These are phyloP conservation scores for Colletotrichum acutatum DNA, from an alignment of 2,329 filamentous ascomycete species.

Conservation along the genomic window DNA sequence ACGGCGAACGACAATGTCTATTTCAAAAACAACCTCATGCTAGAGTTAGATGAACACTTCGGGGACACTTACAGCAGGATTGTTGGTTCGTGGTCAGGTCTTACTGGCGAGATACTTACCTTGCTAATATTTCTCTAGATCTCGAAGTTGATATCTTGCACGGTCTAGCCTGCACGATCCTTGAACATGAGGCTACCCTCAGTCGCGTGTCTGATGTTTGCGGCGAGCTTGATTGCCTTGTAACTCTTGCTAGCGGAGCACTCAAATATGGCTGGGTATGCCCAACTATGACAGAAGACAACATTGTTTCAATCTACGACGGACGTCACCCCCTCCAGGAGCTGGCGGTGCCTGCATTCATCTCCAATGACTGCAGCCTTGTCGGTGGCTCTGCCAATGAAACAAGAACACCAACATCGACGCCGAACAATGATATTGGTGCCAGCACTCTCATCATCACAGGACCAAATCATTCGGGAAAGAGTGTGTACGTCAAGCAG, in stretches of 20 bases:
- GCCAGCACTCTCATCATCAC: slow-evolving; percentile 81
- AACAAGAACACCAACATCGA: slow-evolving; percentile 36
- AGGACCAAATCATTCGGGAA: slow-evolving; percentile 95
- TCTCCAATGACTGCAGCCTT: slow-evolving; percentile 84
- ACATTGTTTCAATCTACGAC: slow-evolving; percentile 77
- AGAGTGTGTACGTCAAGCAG: slow-evolving; percentile 96
- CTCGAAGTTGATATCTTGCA: slow-evolving; percentile 91
- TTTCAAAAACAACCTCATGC: slow-evolving; percentile 88
- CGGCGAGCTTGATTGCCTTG: slow-evolving; percentile 86
- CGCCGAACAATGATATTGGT: slow-evolving; percentile 2
- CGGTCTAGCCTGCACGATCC: slow-evolving; percentile 74
- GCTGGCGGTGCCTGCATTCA: slow-evolving; percentile 80
- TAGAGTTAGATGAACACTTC: slow-evolving; percentile 80
- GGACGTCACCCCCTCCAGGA: slow-evolving; percentile 92
- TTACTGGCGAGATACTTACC: background rate
- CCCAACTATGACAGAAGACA: slow-evolving; percentile 76
- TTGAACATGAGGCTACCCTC: slow-evolving; percentile 76
- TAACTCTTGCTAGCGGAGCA: slow-evolving; percentile 84
- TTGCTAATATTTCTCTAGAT: slow-evolving; percentile 59
- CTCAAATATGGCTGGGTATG: slow-evolving; percentile 76
- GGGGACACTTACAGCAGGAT: slow-evolving; percentile 90
- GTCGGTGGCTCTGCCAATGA: slow-evolving; percentile 63
- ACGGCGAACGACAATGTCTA: slow-evolving; percentile 77
- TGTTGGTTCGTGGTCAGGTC: slow-evolving; percentile 67
- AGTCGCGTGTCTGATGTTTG: slow-evolving; percentile 79